Evolutionary conservation across 805 yeast species (phyloP).

Genomic region (Hermanozyma aechmeae): DNA sequence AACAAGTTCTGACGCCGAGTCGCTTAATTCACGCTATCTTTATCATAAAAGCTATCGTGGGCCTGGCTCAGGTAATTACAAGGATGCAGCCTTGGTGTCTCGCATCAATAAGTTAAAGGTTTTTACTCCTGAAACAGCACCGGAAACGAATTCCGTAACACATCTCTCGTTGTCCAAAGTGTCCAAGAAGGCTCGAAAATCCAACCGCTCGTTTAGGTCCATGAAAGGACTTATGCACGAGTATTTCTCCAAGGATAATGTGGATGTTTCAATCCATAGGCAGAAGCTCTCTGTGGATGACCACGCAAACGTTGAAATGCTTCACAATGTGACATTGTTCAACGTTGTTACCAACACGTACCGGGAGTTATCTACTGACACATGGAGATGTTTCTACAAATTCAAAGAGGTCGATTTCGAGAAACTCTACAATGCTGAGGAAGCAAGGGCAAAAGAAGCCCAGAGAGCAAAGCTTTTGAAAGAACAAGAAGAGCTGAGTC

Average conservation of each 20-base stretch:
- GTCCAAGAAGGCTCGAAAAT: constrained; percentile 6
- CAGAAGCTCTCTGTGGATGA: constrained; percentile 27
- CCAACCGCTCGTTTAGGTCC: constrained; percentile 13
- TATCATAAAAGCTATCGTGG: constrained; percentile 33
- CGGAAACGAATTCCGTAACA: constrained; percentile 11
- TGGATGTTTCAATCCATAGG: constrained; percentile 17
- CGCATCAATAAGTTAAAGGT: constrained; percentile 24
- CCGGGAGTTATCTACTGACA: constrained; percentile 27
- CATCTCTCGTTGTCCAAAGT: constrained; percentile 14
- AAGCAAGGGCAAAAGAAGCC: constrained; percentile 7
- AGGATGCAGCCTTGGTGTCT: constrained; percentile 33
- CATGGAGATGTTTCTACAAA: constrained; percentile 30
- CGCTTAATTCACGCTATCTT: too few relatives aligned
- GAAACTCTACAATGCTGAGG: constrained; percentile 15
- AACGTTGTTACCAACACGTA: constrained; percentile 30
- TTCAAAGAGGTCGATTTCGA: constrained; percentile 32
- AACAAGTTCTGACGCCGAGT: too few relatives aligned
- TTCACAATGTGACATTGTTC: constrained; percentile 34
- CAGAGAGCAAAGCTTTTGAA: constrained; percentile 7
- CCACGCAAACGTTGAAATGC: constrained; percentile 30
- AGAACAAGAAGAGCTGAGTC: constrained; percentile 8
- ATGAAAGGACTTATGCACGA: constrained; percentile 32
- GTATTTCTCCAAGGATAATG: constrained; percentile 18
- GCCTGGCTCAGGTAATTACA: constrained; percentile 37
- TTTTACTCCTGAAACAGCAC: constrained; percentile 6